phyloP scores from a whole-genome alignment of 495 filamentous ascomycete genomes.

The Aspergillus diversus region DNA sequence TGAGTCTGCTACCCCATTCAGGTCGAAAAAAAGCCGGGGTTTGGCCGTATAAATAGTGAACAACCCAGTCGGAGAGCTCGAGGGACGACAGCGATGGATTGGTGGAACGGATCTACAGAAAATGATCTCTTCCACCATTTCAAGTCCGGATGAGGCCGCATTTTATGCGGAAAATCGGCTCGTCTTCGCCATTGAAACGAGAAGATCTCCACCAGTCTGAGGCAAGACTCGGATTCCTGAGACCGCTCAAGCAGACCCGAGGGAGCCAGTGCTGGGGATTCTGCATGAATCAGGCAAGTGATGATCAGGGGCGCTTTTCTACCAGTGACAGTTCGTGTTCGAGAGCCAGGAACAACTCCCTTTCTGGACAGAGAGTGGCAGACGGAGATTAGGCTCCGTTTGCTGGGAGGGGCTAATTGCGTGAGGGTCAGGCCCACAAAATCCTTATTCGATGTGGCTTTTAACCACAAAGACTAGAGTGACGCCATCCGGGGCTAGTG shows the following conservation, averaged over 20 bases:
- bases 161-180: no score
- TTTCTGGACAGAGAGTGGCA: not conserved
- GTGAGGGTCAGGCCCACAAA: not conserved
- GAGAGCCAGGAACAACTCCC: not conserved
- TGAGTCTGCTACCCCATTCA: not conserved
- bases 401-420: no score
- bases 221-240: conserved; percentile 41
- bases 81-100: no score
- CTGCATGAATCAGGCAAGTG: not conserved
- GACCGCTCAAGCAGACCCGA: conserved; percentile 16
- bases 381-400: not conserved
- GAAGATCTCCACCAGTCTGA: no score
- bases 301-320: not conserved
- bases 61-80: not conserved
- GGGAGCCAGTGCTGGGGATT: not conserved
- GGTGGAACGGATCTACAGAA: no score
- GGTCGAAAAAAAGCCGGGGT: not conserved
- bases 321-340: not conserved
- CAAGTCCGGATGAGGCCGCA: no score
- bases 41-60: not conserved
- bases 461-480: not conserved
- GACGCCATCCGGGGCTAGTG: not conserved
- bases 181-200: no score
- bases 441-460: not conserved
- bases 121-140: no score